These are phyloP conservation scores for Lineolata rhizophorae DNA, from an alignment of 495 filamentous ascomycete genomes.

Conservation along the genomic window DNA sequence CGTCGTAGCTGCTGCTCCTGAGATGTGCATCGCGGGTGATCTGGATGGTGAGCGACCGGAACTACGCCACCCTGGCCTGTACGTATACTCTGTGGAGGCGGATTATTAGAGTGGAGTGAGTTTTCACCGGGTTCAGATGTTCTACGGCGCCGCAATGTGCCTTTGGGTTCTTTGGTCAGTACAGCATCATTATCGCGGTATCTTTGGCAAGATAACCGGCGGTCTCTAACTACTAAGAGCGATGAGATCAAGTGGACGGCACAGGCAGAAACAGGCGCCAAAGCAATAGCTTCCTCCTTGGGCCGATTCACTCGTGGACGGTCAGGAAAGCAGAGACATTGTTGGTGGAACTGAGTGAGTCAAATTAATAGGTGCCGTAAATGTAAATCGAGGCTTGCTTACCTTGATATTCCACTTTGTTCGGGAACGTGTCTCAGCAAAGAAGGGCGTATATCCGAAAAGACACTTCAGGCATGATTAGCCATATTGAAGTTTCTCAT, in stretches of 20 bases:
- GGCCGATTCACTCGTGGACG: constrained; percentile 16
- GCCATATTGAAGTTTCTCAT: not conserved
- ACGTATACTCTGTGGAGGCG: no score
- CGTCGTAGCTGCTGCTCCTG: not conserved
- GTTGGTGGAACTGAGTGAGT: constrained; percentile 26
- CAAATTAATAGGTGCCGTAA: not conserved
- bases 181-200: constrained; percentile 40
- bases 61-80: no score
- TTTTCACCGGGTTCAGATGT: no score
- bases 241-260: constrained; percentile 53
- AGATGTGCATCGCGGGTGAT: constrained; percentile 9
- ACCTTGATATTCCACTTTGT: constrained; percentile 68
- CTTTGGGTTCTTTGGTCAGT: not conserved
- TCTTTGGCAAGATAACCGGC: constrained; percentile 47
- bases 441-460: constrained; percentile 79
- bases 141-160: not conserved
- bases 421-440: constrained; percentile 52
- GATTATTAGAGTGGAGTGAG: no score
- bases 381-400: constrained; percentile 14
- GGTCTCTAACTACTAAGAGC: constrained; percentile 57
- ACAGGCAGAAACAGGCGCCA: constrained; percentile 30
- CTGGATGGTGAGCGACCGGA: constrained; percentile 11
- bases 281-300: constrained; percentile 22
- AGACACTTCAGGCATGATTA: constrained; percentile 32
- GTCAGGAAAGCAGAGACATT: constrained; percentile 35